Percentiles rank a stretch among this genome's conserved stretches.
These are phyloP conservation scores for Tolypocladium tropicale DNA, from an alignment of 2,329 filamentous ascomycete genomes.

Conservation along the genomic window DNA sequence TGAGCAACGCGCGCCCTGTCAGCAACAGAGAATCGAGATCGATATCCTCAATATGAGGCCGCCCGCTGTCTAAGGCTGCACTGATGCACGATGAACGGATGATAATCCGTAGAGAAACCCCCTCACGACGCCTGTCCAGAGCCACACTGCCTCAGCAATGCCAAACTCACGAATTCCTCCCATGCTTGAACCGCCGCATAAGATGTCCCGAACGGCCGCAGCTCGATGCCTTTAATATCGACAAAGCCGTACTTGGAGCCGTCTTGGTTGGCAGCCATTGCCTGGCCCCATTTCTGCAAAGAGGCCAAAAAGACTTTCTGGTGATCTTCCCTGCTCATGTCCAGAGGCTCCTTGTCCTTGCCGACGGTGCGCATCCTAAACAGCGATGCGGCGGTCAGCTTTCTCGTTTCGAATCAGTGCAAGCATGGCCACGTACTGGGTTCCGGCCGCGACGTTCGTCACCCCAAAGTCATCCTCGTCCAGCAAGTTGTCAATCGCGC, in stretches of 20 bases:
- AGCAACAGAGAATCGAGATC: neutral
- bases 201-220: conserved; percentile 21
- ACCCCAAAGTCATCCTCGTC: conserved; percentile 40
- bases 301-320: conserved; percentile 18
- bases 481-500: conserved; percentile 34
- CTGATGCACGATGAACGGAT: no score
- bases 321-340: conserved; percentile 33
- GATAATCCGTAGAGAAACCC: no score
- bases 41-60: neutral
- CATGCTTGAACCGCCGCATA: conserved; percentile 2
- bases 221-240: conserved; percentile 18
- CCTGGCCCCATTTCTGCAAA: conserved; percentile 17
- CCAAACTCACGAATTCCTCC: no score
- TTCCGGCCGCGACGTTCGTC: conserved; percentile 17
- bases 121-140: no score
- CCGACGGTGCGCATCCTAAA: conserved; percentile 20
- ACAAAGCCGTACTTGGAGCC: conserved; percentile 19
- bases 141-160: conserved; percentile 21
- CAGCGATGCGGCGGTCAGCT: neutral
- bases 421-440: conserved; percentile 16
- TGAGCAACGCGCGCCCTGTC: neutral
- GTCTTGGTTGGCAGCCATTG: conserved; percentile 20
- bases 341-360: conserved; percentile 44
- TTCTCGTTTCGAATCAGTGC: neutral
- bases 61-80: no score